phyloP scores from a whole-genome alignment of 2,329 filamentous ascomycete genomes.

The Pyrenophora graminea region DNA sequence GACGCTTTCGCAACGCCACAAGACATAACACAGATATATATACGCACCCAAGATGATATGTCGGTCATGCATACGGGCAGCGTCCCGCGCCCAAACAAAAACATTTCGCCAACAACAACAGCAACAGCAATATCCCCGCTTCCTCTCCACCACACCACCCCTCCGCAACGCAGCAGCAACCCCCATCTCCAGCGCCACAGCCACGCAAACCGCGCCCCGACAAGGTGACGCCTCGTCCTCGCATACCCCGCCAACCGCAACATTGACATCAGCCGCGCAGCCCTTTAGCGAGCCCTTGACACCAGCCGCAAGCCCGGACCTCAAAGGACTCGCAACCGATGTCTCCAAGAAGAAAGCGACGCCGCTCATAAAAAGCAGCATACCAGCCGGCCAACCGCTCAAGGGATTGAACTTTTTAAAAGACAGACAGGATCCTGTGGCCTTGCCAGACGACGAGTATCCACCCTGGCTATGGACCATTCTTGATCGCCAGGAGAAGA shows the following conservation, averaged over 20 bases:
- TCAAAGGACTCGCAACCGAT: constrained; percentile 32
- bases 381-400: constrained; percentile 70
- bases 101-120: constrained; percentile 6
- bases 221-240: constrained; percentile 32
- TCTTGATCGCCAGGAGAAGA: constrained; percentile 64
- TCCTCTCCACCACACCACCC: constrained; percentile 29
- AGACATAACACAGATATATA: neutral
- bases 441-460: constrained; percentile 74
- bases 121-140: constrained; percentile 19
- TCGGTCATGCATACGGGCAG: constrained; percentile 44
- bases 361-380: constrained; percentile 50
- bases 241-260: constrained; percentile 46
- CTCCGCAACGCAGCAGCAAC: constrained; percentile 24
- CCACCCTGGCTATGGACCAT: constrained; percentile 80
- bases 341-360: constrained; percentile 36
- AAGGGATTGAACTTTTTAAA: constrained; percentile 79
- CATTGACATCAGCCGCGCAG: constrained; percentile 52
- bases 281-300: constrained; percentile 51
- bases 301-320: constrained; percentile 24
- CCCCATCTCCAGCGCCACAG: constrained; percentile 31
- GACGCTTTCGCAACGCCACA: constrained; percentile 5
- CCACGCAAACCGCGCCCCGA: constrained; percentile 33
- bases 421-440: constrained; percentile 72
- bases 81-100: constrained; percentile 27
- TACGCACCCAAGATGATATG: constrained; percentile 44